These are phyloP conservation scores for Solanum tarapatanum DNA, from an alignment of 257 asterid species.

Conservation along the genomic window DNA sequence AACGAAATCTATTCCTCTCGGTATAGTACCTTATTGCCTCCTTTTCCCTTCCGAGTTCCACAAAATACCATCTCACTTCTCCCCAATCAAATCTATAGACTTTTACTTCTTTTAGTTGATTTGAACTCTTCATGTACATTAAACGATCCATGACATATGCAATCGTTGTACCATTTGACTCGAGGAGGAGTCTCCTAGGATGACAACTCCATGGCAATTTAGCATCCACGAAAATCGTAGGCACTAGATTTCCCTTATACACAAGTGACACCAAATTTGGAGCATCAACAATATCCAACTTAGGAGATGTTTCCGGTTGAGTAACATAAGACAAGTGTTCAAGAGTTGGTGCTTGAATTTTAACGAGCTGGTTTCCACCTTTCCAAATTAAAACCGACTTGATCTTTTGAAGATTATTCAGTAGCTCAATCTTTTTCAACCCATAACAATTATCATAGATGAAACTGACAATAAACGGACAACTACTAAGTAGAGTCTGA, in stretches of 20 bases:
- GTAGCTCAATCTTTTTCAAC: not conserved
- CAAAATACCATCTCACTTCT: not conserved
- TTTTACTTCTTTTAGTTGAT: not conserved
- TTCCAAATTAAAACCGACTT: not conserved
- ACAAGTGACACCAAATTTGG: not conserved
- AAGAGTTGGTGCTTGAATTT: not conserved
- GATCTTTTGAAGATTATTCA: not conserved
- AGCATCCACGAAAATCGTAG: not conserved
- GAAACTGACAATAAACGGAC: not conserved
- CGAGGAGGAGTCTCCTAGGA: not conserved
- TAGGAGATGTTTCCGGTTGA: not conserved
- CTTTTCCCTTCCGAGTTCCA: not conserved
- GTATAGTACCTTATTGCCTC: not conserved
- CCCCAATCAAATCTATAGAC: not conserved
- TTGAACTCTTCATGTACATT: not conserved
- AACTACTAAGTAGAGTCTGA: not conserved
- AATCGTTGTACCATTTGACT: not conserved
- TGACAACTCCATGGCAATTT: not conserved
- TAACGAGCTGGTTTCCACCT: not conserved
- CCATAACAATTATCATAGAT: not conserved
- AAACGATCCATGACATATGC: not conserved
- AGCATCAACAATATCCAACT: not conserved
- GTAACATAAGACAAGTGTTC: not conserved
- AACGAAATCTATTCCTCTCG: not conserved
- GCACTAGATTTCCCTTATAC: not conserved